Conservation (phyloP, 345 rosid species). For the Populus simonii region DNA sequence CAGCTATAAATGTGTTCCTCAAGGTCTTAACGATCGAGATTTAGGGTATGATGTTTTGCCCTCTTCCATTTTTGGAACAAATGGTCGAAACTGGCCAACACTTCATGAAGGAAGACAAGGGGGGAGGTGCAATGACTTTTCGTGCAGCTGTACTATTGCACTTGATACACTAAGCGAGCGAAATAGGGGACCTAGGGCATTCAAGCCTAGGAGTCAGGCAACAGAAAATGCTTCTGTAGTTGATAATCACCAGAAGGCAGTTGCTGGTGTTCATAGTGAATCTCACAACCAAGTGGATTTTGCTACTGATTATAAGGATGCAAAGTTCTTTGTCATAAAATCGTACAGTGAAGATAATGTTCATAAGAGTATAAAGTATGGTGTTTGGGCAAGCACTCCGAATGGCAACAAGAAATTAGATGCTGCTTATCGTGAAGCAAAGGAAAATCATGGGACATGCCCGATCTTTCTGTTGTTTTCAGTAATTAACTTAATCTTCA, state of each 20-base stretch:
- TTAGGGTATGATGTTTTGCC: slow-evolving; percentile 38
- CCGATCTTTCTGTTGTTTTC: slow-evolving; percentile 75
- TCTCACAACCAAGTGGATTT: slow-evolving; percentile 39
- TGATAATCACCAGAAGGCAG: slow-evolving; percentile 26
- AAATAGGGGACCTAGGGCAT: slow-evolving; percentile 61
- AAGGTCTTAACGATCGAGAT: slow-evolving; percentile 26
- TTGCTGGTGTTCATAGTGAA: slow-evolving; percentile 22
- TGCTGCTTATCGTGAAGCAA: slow-evolving; percentile 73
- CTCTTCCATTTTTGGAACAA: slow-evolving; percentile 28
- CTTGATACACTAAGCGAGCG: slow-evolving; percentile 52
- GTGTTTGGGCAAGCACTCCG: slow-evolving; percentile 90
- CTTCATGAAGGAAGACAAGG: slow-evolving; percentile 45
- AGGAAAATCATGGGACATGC: slow-evolving; percentile 46
- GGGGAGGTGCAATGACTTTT: slow-evolving; percentile 43
- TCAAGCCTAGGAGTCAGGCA: slow-evolving; percentile 39
- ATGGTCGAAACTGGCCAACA: slow-evolving; percentile 44
- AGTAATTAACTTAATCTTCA: slow-evolving; percentile 36
- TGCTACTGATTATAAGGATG: slow-evolving; percentile 50
- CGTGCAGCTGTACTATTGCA: slow-evolving; percentile 37
- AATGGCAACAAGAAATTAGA: slow-evolving; percentile 82
- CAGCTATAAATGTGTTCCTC: slow-evolving; percentile 38
- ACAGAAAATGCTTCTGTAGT: slow-evolving; percentile 14
- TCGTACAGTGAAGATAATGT: slow-evolving; percentile 93
- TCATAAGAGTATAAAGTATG: slow-evolving; percentile 78
- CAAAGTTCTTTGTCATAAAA: slow-evolving; percentile 79